Percentiles rank a stretch among this genome's conserved stretches.
These are phyloP conservation scores for Melaleuca alternifolia DNA, from an alignment of 345 rosid genomes.

Conservation along the genomic window DNA sequence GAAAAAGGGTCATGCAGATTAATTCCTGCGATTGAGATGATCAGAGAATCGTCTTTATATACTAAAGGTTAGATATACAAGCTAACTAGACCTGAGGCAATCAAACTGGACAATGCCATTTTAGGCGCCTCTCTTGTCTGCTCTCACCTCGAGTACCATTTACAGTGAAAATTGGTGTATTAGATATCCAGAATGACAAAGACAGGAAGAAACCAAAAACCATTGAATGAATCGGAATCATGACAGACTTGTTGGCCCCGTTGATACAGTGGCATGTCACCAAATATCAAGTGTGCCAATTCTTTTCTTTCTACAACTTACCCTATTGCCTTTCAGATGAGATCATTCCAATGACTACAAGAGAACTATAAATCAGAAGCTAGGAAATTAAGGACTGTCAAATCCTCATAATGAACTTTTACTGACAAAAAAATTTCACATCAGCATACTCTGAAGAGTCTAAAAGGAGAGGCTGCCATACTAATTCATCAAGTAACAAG, in stretches of 20 bases:
- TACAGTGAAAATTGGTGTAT: neutral
- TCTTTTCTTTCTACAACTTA: neutral
- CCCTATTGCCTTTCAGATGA: neutral
- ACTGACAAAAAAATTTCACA: neutral
- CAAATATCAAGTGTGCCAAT: neutral
- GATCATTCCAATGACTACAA: neutral
- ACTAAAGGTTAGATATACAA: neutral
- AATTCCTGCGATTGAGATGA: neutral
- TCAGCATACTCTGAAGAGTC: neutral
- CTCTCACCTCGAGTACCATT: neutral
- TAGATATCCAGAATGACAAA: neutral
- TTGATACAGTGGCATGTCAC: neutral
- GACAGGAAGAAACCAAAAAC: neutral
- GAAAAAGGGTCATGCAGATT: neutral
- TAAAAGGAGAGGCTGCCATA: neutral
- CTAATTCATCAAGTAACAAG: neutral
- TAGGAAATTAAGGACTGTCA: neutral
- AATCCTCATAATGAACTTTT: neutral
- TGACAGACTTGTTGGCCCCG: neutral
- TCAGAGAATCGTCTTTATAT: neutral
- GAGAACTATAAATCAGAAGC: neutral
- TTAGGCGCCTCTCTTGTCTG: neutral
- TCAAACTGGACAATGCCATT: neutral
- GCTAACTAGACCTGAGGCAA: too few relatives aligned
- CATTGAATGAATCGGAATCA: neutral